Conservation (phyloP, 2,329 filamentous ascomycete genomes). For the Penicillium sp. region DNA sequence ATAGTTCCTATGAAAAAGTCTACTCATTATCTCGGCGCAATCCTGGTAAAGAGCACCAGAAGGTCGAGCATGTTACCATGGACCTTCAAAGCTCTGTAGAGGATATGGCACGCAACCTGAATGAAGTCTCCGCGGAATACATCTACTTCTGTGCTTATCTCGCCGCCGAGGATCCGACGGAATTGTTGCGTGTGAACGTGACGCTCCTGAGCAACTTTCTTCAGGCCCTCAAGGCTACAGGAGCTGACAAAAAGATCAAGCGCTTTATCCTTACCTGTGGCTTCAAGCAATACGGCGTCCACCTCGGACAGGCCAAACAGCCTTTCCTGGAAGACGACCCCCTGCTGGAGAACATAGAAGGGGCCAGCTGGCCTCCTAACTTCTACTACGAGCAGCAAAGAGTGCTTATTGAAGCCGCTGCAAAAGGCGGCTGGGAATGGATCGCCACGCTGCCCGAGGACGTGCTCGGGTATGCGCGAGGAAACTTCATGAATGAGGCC, state of each 20-base stretch:
- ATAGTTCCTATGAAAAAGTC: slow-evolving; percentile 38
- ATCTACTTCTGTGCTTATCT: slow-evolving; percentile 48
- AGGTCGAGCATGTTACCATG: slow-evolving; percentile 40
- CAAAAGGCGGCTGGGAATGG: slow-evolving; percentile 39
- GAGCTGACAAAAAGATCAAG: slow-evolving; percentile 44
- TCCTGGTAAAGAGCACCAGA: slow-evolving; percentile 35
- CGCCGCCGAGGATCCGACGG: slow-evolving; percentile 26
- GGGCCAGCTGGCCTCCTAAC: slow-evolving; percentile 42
- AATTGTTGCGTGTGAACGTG: not conserved
- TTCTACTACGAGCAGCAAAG: slow-evolving; percentile 55
- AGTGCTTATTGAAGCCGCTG: slow-evolving; percentile 38
- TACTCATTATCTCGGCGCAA: slow-evolving; percentile 44
- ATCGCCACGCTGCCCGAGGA: slow-evolving; percentile 47
- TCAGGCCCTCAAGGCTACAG: slow-evolving; percentile 40
- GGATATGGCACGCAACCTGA: slow-evolving; percentile 39
- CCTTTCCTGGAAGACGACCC: slow-evolving; percentile 51
- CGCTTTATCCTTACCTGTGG: slow-evolving; percentile 52
- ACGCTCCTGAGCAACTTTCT: slow-evolving; percentile 8
- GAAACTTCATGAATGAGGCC: slow-evolving; percentile 46
- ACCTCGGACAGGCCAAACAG: slow-evolving; percentile 49
- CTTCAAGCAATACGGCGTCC: slow-evolving; percentile 55
- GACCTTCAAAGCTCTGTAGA: slow-evolving; percentile 37
- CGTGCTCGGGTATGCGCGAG: slow-evolving; percentile 44
- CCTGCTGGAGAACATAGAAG: slow-evolving; percentile 36
- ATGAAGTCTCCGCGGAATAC: slow-evolving; percentile 39